A percentile compares a stretch with the other conserved stretches of the same genome.
phyloP scores from a whole-genome alignment of 1,139 yeast species.

The Yamadazyma blattariae region DNA sequence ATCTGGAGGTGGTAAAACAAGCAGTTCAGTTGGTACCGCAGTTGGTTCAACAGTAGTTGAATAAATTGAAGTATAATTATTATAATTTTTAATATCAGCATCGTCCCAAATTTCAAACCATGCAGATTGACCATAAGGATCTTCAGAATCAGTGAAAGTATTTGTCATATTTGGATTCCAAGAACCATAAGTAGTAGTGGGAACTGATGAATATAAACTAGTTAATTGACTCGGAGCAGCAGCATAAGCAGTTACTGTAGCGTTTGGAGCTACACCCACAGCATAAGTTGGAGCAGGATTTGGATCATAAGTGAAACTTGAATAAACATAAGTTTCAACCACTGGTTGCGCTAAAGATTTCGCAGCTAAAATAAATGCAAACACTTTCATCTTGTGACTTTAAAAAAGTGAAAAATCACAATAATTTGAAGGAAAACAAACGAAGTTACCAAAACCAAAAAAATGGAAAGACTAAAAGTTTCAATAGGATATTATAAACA shows the following conservation, averaged over 20 bases:
- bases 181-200: slow-evolving; percentile 18
- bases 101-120: slow-evolving; percentile 20
- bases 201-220: slow-evolving; percentile 10
- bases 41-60: slow-evolving; percentile 21
- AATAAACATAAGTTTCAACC: slow-evolving; percentile 5
- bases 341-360: slow-evolving; percentile 6
- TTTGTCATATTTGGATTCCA: slow-evolving; percentile 16
- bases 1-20: slow-evolving; percentile 20
- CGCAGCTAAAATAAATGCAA: slow-evolving; percentile 4
- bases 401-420: no score
- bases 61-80: slow-evolving; percentile 16
- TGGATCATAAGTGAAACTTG: slow-evolving; percentile 6
- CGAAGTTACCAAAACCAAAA: no score
- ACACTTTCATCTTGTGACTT: slow-evolving; percentile 1
- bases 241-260: slow-evolving; percentile 12
- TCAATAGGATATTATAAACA: no score
- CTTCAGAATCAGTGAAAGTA: slow-evolving; percentile 17
- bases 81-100: slow-evolving; percentile 15
- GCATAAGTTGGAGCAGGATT: slow-evolving; percentile 14
- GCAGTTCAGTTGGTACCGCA: slow-evolving; percentile 17
- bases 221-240: slow-evolving; percentile 14
- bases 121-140: slow-evolving; percentile 22
- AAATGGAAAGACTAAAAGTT: no score
- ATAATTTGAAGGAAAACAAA: no score
- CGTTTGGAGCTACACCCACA: slow-evolving; percentile 5